Evolutionary conservation across 1,284 basidiomycete species (phyloP).

Genomic region (Leccinum pachyderme): DNA sequence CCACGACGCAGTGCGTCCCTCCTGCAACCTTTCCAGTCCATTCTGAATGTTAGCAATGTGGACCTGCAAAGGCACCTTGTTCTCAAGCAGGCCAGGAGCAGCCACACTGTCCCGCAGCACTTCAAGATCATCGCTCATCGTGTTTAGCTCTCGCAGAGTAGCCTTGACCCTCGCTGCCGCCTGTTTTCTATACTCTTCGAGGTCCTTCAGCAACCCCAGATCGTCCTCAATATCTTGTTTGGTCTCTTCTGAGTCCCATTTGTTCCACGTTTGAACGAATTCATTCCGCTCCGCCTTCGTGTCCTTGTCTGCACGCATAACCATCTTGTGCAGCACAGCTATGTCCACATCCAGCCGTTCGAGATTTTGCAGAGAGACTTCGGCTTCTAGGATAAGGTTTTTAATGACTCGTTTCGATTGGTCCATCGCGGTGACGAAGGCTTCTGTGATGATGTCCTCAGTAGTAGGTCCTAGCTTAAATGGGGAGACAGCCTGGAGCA

Average conservation of each 20-base stretch:
- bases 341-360: conserved; percentile 61
- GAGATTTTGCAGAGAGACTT: conserved; percentile 51
- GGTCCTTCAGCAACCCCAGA: conserved; percentile 49
- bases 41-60: conserved; percentile 66
- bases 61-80: conserved; percentile 62
- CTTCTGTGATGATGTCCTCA: conserved; percentile 45
- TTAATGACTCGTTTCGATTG: conserved; percentile 51
- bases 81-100: conserved; percentile 56
- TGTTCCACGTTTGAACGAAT: conserved; percentile 64
- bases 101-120: conserved; percentile 66
- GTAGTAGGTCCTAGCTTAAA: conserved; percentile 38
- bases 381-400: conserved; percentile 61
- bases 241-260: conserved; percentile 42
- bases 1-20: conserved; percentile 42
- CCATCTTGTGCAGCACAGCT: conserved; percentile 50
- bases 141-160: conserved; percentile 56
- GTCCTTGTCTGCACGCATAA: conserved; percentile 52
- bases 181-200: conserved; percentile 54
- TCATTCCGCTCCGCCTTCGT: conserved; percentile 46
- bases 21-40: conserved; percentile 62
- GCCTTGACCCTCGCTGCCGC: conserved; percentile 62
- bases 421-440: conserved; percentile 62
- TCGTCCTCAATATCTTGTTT: conserved; percentile 50
- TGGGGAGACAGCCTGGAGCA: conserved; percentile 45
- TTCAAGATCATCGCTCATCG: conserved; percentile 69